These are phyloP conservation scores for Claviceps fusiformis DNA, from an alignment of 2,329 filamentous ascomycete genomes.

Conservation along the genomic window DNA sequence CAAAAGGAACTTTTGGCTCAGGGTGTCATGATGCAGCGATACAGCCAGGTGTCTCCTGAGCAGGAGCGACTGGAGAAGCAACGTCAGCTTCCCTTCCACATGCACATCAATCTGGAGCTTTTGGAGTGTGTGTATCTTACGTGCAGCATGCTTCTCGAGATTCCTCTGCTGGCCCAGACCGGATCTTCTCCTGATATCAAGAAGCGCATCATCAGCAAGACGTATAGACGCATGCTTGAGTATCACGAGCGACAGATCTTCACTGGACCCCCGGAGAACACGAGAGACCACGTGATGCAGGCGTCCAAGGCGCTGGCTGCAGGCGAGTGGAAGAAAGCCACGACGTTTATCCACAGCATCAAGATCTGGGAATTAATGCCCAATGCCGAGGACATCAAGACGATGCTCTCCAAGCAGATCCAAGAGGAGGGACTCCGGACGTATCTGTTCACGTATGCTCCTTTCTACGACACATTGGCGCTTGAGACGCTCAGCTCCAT, in stretches of 20 bases:
- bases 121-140: conserved; percentile 97
- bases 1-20: conserved; percentile 97
- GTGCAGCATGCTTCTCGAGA: conserved; percentile 98
- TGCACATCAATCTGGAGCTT: conserved; percentile 99
- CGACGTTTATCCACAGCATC: conserved; percentile 86
- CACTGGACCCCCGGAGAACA: conserved; percentile 96
- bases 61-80: conserved; percentile 96
- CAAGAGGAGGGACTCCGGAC: conserved; percentile 97
- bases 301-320: conserved; percentile 92
- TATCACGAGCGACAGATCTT: conserved; percentile 99
- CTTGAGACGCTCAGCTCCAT: conserved; percentile 74
- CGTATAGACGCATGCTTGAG: conserved; percentile 96
- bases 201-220: conserved; percentile 98
- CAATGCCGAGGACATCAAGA: conserved; percentile 83
- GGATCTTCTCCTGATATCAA: conserved; percentile 93
- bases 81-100: conserved; percentile 96
- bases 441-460: conserved; percentile 98
- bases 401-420: conserved; percentile 94
- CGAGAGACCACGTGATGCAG: conserved; percentile 97
- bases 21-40: conserved; percentile 96
- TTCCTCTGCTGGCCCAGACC: conserved; percentile 89
- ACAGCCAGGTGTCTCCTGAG: conserved; percentile 89
- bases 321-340: conserved; percentile 97
- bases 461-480: conserved; percentile 95
- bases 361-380: conserved; percentile 99